Percentiles rank a stretch among this genome's conserved stretches.
Conservation (phyloP, 169 alveolate species). For the Plasmodium coatneyi region DNA sequence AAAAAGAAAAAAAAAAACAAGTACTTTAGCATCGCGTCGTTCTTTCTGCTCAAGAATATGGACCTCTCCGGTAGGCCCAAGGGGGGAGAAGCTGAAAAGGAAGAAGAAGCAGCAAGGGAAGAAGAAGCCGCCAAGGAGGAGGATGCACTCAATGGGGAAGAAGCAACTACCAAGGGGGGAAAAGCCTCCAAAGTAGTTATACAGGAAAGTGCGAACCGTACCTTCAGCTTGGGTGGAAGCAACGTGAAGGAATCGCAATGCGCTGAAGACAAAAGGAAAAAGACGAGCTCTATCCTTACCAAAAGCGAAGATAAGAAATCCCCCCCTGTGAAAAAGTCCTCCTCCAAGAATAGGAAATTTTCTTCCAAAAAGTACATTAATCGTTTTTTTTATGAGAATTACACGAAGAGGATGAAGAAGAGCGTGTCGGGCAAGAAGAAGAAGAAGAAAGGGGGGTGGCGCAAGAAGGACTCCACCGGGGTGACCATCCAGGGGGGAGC, state of each 20-base stretch:
- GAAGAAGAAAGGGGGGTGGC: not conserved
- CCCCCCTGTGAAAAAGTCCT: not conserved
- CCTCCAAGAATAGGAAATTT: not conserved
- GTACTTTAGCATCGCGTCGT: conserved; percentile 19
- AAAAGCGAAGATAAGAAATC: conserved; percentile 20
- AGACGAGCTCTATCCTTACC: not conserved
- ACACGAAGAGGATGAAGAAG: not conserved
- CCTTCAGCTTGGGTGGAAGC: not conserved
- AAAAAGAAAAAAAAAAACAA: conserved; percentile 33
- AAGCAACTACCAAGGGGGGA: not conserved
- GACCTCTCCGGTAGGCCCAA: not conserved
- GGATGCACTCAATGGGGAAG: not conserved
- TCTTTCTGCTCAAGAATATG: conserved; percentile 21
- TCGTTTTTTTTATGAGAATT: conserved; percentile 14
- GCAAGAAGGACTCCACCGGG: not conserved
- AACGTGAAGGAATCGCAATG: not conserved
- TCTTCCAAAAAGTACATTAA: conserved; percentile 14
- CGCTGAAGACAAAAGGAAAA: not conserved
- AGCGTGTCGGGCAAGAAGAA: not conserved
- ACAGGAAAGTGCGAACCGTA: not conserved
- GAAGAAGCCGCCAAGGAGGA: not conserved
- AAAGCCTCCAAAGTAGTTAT: not conserved
- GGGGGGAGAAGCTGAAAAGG: not conserved
- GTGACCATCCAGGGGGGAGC: not conserved
- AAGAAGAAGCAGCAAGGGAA: too few relatives aligned